A percentile compares a stretch with the other conserved stretches of the same genome.
Evolutionary conservation across 495 filamentous ascomycete genomes (phyloP).

Genomic region (Hypomontagnella monticulosa): DNA sequence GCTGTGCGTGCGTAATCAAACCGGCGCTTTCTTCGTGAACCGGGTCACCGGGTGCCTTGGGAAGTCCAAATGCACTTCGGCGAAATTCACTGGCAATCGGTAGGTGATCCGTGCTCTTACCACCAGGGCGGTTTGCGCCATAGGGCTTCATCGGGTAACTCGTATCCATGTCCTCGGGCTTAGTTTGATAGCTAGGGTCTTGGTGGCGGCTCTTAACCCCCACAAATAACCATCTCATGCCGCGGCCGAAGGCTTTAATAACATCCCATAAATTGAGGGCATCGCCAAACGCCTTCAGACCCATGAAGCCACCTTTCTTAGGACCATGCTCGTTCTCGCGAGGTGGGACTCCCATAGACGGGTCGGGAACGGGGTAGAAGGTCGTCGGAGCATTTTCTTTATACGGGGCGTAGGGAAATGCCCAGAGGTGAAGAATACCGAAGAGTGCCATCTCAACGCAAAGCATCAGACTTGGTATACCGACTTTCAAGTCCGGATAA

Average conservation of each 20-base stretch:
- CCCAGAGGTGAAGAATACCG: constrained; percentile 79
- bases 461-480: constrained; percentile 79
- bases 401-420: constrained; percentile 82
- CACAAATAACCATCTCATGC: constrained; percentile 82
- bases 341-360: constrained; percentile 43
- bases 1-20: constrained; percentile 59
- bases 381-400: constrained; percentile 49
- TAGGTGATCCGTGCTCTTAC: constrained; percentile 49
- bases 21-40: constrained; percentile 56
- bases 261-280: constrained; percentile 88
- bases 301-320: constrained; percentile 71
- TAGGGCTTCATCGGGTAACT: constrained; percentile 45
- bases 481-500: constrained; percentile 80
- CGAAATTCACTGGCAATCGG: constrained; percentile 57
- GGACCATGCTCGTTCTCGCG: constrained; percentile 60
- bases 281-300: constrained; percentile 70
- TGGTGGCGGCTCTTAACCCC: constrained; percentile 65
- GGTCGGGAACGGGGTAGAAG: constrained; percentile 49
- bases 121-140: constrained; percentile 28
- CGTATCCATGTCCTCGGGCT: constrained; percentile 44
- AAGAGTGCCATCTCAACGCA: constrained; percentile 92
- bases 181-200: constrained; percentile 56
- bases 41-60: constrained; percentile 28
- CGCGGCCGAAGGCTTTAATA: constrained; percentile 77
- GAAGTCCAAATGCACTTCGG: constrained; percentile 48